A percentile compares a stretch with the other conserved stretches of the same genome.
Conservation (phyloP, 179 eudicot species). For the Amaranthus tricolor region DNA sequence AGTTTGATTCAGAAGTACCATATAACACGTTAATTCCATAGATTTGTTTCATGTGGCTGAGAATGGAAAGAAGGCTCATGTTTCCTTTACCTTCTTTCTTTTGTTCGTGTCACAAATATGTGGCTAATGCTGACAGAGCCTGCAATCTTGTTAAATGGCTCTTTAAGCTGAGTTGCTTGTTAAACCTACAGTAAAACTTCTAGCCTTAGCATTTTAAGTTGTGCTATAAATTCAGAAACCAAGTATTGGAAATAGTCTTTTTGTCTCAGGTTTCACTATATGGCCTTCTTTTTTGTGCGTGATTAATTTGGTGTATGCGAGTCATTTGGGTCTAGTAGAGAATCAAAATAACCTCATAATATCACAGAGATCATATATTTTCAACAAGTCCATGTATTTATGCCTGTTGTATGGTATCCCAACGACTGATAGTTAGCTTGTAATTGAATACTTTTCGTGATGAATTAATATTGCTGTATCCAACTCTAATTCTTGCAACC, state of each 20-base stretch:
- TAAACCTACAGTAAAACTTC: neutral
- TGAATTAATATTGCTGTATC: neutral
- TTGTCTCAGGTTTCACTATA: neutral
- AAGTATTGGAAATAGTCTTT: constrained; percentile 5
- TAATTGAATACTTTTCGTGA: neutral
- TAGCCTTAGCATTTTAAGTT: constrained; percentile 1
- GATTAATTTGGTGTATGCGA: neutral
- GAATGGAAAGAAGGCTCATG: too few relatives aligned
- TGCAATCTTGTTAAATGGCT: neutral
- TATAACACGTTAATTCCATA: too few relatives aligned
- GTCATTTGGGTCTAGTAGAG: neutral
- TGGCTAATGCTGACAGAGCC: neutral
- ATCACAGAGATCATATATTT: neutral
- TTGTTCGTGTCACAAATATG: neutral
- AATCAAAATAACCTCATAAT: neutral
- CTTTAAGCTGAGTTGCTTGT: constrained; percentile 4
- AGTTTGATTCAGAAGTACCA: too few relatives aligned
- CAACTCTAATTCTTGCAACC: neutral
- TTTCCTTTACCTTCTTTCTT: neutral
- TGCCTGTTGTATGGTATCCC: neutral
- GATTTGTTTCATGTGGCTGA: too few relatives aligned
- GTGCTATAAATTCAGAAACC: neutral
- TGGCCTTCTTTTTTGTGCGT: neutral
- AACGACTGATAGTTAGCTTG: neutral
- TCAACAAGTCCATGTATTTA: neutral